These are phyloP conservation scores for Podospora fimiseda DNA, from an alignment of 495 filamentous ascomycete species.

Conservation along the genomic window DNA sequence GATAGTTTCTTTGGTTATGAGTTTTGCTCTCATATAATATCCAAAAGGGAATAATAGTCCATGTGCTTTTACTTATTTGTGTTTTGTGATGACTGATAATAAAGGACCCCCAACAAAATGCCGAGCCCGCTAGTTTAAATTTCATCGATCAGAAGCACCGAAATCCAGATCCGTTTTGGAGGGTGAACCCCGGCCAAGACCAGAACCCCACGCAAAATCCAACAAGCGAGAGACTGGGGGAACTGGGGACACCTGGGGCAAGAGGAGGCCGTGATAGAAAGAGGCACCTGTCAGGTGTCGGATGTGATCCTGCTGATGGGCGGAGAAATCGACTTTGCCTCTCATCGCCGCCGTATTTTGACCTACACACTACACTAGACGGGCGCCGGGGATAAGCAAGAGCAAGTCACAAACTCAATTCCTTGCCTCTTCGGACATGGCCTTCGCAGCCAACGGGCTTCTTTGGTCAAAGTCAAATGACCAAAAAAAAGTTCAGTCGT, in stretches of 20 bases:
- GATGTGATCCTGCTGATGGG: too few relatives aligned
- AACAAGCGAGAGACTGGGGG: background rate
- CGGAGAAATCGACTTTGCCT: too few relatives aligned
- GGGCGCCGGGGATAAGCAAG: background rate
- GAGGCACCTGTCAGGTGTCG: too few relatives aligned
- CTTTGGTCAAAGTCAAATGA: background rate
- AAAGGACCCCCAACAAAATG: background rate
- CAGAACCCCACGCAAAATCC: background rate
- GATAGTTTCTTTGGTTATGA: too few relatives aligned
- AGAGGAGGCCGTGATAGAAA: background rate
- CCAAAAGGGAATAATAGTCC: too few relatives aligned
- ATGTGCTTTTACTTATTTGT: background rate
- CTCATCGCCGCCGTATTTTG: too few relatives aligned
- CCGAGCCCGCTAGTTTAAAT: background rate
- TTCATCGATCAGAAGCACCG: background rate
- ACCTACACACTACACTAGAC: background rate
- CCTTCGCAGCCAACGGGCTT: background rate
- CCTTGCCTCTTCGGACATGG: background rate
- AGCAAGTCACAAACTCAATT: background rate
- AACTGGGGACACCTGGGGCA: background rate
- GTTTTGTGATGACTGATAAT: background rate
- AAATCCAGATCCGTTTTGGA: background rate
- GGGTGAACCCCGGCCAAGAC: background rate
- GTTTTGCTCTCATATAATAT: too few relatives aligned
- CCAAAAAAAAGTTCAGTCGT: background rate